Percentiles rank a stretch among this genome's conserved stretches.
phyloP scores from a whole-genome alignment of 495 filamentous ascomycete species.

The Umbilicaria muhlenbergii region DNA sequence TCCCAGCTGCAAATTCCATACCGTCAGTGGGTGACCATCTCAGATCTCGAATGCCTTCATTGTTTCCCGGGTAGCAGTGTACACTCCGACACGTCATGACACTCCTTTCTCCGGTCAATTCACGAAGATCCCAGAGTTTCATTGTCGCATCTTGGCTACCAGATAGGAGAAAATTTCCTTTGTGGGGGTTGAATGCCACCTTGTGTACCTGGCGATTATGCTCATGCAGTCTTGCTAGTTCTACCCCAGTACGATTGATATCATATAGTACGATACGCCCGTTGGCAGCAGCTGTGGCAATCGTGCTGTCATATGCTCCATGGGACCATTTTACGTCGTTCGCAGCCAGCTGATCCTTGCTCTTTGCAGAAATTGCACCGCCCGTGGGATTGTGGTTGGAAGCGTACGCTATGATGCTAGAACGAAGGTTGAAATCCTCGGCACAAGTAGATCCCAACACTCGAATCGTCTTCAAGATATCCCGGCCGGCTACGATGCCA shows the following conservation, averaged over 20 bases:
- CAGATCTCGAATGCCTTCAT: constrained; percentile 71
- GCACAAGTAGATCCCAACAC: constrained; percentile 52
- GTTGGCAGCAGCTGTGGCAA: constrained; percentile 73
- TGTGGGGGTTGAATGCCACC: constrained; percentile 76
- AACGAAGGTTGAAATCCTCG: constrained; percentile 68
- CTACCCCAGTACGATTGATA: constrained; percentile 54
- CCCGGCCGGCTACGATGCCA: constrained; percentile 66
- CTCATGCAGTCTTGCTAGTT: constrained; percentile 65
- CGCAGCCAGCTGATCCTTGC: constrained; percentile 62
- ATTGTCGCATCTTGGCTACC: constrained; percentile 88
- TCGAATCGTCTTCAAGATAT: constrained; percentile 70
- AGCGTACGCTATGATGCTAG: constrained; percentile 55
- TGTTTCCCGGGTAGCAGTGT: constrained; percentile 42
- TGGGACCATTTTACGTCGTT: constrained; percentile 78
- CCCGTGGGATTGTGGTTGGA: constrained; percentile 39
- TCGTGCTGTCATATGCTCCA: constrained; percentile 43
- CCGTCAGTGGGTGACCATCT: constrained; percentile 80
- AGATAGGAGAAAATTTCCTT: constrained; percentile 61
- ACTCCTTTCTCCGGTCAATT: constrained; percentile 30
- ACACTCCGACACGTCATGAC: constrained; percentile 38
- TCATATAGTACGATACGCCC: constrained; percentile 83
- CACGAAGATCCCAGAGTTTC: constrained; percentile 61
- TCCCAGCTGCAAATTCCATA: constrained; percentile 74
- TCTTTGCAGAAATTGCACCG: constrained; percentile 32
- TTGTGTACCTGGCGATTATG: constrained; percentile 86